phyloP scores from a whole-genome alignment of 768 basidiomycete species.

The Macrolepiota albuminosa region DNA sequence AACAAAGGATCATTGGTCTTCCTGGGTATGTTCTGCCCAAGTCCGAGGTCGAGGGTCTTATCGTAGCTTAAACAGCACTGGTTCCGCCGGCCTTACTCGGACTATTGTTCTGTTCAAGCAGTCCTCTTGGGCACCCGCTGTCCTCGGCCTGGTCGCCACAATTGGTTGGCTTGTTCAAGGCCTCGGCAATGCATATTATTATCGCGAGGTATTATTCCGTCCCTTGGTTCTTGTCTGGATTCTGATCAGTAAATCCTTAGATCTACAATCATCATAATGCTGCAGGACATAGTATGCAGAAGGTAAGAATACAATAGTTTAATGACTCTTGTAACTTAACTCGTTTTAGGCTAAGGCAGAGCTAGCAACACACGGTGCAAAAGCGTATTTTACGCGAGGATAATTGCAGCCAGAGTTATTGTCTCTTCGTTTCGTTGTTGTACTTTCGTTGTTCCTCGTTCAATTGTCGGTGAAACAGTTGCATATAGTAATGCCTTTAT shows the following conservation, averaged over 20 bases:
- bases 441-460: not conserved
- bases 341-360: slow-evolving; percentile 71
- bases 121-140: slow-evolving; percentile 67
- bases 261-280: slow-evolving; percentile 76
- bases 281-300: slow-evolving; percentile 85
- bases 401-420: slow-evolving; percentile 28
- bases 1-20: slow-evolving; percentile 85
- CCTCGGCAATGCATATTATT: slow-evolving; percentile 74
- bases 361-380: slow-evolving; percentile 78
- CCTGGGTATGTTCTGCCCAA: slow-evolving; percentile 54
- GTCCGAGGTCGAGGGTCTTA: slow-evolving; percentile 31
- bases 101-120: slow-evolving; percentile 79
- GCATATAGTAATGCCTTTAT: slow-evolving; percentile 8
- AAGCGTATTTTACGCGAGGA: slow-evolving; percentile 83
- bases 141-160: slow-evolving; percentile 77
- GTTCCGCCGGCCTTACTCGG: slow-evolving; percentile 92
- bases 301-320: slow-evolving; percentile 40
- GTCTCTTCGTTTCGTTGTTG: not conserved
- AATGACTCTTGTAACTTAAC: slow-evolving; percentile 1
- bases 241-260: slow-evolving; percentile 29
- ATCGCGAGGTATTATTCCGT: slow-evolving; percentile 56
- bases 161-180: slow-evolving; percentile 88
- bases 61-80: slow-evolving; percentile 52
- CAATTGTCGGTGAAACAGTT: slow-evolving; percentile 1
- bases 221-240: slow-evolving; percentile 9